Evolutionary conservation across 345 rosid species (phyloP).

Genomic region (Rhizophora mangle): DNA sequence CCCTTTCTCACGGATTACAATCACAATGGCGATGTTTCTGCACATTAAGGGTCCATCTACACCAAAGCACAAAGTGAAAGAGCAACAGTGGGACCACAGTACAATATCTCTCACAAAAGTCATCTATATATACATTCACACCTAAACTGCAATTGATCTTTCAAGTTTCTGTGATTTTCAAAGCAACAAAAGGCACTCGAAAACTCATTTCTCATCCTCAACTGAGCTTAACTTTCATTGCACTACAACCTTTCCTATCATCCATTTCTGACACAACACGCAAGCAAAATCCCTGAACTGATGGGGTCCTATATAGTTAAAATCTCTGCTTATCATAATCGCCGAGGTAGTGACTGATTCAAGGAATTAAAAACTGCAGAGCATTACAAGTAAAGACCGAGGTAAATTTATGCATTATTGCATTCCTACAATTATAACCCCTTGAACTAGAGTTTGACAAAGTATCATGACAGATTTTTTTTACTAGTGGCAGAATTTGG

Average conservation of each 20-base stretch:
- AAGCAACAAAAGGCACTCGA: too few relatives aligned
- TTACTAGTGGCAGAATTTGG: too few relatives aligned
- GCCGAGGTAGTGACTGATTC: not conserved
- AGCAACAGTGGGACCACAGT: conserved; percentile 10
- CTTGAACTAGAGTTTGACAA: too few relatives aligned
- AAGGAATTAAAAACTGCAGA: conserved; percentile 6
- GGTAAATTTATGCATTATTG: too few relatives aligned
- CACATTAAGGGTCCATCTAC: conserved; percentile 1
- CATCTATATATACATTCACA: not conserved
- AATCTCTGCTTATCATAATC: not conserved
- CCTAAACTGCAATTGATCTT: not conserved
- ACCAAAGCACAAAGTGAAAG: not conserved
- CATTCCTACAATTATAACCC: too few relatives aligned
- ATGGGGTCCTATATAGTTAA: not conserved
- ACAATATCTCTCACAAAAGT: not conserved
- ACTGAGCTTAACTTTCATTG: not conserved
- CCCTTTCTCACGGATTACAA: conserved; percentile 7
- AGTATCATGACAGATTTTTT: too few relatives aligned
- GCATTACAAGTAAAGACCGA: too few relatives aligned
- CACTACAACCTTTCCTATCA: not conserved
- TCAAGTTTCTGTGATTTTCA: not conserved
- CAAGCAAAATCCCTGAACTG: not conserved
- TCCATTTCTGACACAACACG: conserved; percentile 5
- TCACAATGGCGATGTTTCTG: not conserved
- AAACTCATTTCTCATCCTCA: not conserved